A percentile compares a stretch with the other conserved stretches of the same genome.
These are phyloP conservation scores for Fusarium papillatum DNA, from an alignment of 2,329 filamentous ascomycete species.

Conservation along the genomic window DNA sequence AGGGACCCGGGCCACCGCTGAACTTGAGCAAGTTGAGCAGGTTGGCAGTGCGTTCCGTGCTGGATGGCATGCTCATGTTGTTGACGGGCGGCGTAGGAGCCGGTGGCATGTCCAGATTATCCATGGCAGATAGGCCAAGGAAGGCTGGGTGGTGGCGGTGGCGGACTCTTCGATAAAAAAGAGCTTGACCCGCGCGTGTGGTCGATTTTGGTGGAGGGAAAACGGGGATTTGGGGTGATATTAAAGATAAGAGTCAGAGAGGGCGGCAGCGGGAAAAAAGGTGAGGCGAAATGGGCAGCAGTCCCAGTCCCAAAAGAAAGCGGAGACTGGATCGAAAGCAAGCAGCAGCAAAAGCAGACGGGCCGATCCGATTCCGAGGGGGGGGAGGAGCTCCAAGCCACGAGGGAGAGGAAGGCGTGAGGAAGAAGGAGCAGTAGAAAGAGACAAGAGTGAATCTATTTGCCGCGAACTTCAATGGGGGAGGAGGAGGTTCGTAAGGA, in stretches of 20 bases:
- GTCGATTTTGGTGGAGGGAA: slow-evolving; percentile 7
- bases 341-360: slow-evolving; percentile 30
- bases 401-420: slow-evolving; percentile 14
- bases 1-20: slow-evolving; percentile 53
- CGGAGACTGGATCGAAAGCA: slow-evolving; percentile 41
- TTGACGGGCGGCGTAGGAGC: slow-evolving; percentile 64
- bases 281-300: slow-evolving; percentile 20
- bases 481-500: slow-evolving; percentile 3
- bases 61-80: slow-evolving; percentile 53
- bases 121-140: slow-evolving; percentile 40
- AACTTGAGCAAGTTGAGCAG: slow-evolving; percentile 75
- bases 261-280: neutral
- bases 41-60: slow-evolving; percentile 65
- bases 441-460: slow-evolving; percentile 25
- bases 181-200: slow-evolving; percentile 33
- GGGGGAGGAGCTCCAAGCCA: slow-evolving; percentile 18
- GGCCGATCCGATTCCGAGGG: slow-evolving; percentile 41
- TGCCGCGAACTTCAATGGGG: slow-evolving; percentile 19
- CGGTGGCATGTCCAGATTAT: slow-evolving; percentile 60
- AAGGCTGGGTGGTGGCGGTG: slow-evolving; percentile 26
- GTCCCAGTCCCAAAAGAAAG: slow-evolving; percentile 27
- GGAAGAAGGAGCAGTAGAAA: neutral
- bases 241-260: slow-evolving; percentile 15
- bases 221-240: slow-evolving; percentile 10
- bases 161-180: slow-evolving; percentile 33